Conservation (phyloP, 2,329 filamentous ascomycete genomes). For the Aureobasidium sp. region DNA sequence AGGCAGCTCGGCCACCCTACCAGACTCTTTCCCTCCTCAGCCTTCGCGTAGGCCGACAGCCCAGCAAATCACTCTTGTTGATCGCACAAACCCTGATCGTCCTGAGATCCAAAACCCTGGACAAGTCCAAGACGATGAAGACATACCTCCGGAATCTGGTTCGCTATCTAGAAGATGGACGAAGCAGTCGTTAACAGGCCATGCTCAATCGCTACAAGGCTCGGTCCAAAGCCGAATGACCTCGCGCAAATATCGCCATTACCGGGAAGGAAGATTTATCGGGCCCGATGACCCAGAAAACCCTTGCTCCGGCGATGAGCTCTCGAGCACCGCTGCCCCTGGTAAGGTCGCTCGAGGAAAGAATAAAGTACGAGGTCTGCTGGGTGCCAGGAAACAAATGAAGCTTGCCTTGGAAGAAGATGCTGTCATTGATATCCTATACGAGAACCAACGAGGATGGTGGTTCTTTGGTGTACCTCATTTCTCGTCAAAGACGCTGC, state of each 20-base stretch:
- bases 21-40: neutral
- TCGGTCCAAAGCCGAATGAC: slow-evolving; percentile 15
- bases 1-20: slow-evolving; percentile 1
- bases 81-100: slow-evolving; percentile 37
- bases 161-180: slow-evolving; percentile 24
- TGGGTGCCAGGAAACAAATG: slow-evolving; percentile 28
- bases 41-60: slow-evolving; percentile 41
- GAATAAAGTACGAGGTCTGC: slow-evolving; percentile 24
- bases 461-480: slow-evolving; percentile 84
- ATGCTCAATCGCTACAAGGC: slow-evolving; percentile 1
- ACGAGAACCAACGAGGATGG: slow-evolving; percentile 88
- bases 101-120: slow-evolving; percentile 8
- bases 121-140: slow-evolving; percentile 30
- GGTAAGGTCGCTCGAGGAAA: slow-evolving; percentile 27
- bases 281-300: slow-evolving; percentile 18
- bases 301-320: slow-evolving; percentile 16
- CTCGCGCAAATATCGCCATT: slow-evolving; percentile 17
- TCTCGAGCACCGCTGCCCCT: slow-evolving; percentile 16
- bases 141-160: slow-evolving; percentile 22
- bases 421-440: slow-evolving; percentile 72
- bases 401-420: slow-evolving; percentile 31
- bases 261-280: slow-evolving; percentile 23
- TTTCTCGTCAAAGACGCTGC: slow-evolving; percentile 80
- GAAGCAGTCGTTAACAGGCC: slow-evolving; percentile 14
- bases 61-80: slow-evolving; percentile 64